phyloP scores from a whole-genome alignment of 2,329 filamentous ascomycete species.

The Cladosporium sp. region DNA sequence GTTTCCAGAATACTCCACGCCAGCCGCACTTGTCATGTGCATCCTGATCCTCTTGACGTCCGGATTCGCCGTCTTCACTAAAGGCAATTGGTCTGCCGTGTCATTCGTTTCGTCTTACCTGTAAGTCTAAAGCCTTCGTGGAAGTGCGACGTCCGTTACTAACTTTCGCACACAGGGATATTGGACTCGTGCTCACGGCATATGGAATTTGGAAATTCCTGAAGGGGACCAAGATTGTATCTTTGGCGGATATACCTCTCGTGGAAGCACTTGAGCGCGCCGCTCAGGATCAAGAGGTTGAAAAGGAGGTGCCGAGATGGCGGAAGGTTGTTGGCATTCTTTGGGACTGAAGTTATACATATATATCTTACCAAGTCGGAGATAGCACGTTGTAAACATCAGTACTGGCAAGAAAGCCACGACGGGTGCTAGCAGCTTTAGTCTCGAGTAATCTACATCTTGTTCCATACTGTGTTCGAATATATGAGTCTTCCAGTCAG shows the following conservation, averaged over 20 bases:
- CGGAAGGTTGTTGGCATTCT: not conserved
- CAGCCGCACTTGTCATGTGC: constrained; percentile 28
- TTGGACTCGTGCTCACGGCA: constrained; percentile 22
- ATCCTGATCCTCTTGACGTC: constrained; percentile 27
- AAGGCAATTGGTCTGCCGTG: constrained; percentile 24
- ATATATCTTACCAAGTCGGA: too few relatives aligned
- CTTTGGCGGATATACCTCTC: constrained; percentile 22
- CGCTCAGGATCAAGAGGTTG: constrained; percentile 7
- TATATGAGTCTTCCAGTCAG: too few relatives aligned
- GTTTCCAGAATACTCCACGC: constrained; percentile 26
- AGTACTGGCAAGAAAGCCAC: too few relatives aligned
- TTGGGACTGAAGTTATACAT: not conserved
- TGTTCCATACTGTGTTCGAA: too few relatives aligned
- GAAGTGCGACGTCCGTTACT: too few relatives aligned
- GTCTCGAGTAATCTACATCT: too few relatives aligned
- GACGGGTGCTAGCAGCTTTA: too few relatives aligned
- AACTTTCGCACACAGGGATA: constrained; percentile 20
- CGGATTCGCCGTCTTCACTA: constrained; percentile 28
- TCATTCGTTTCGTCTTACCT: constrained; percentile 29
- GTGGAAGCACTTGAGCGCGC: constrained; percentile 20
- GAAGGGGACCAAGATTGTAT: constrained; percentile 24
- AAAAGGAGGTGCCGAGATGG: not conserved
- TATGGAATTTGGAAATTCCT: constrained; percentile 24
- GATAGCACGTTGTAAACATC: too few relatives aligned
- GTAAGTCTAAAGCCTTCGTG: not conserved